Percentiles rank a stretch among this genome's conserved stretches.
Evolutionary conservation across 768 basidiomycete species (phyloP).

Genomic region (Pleurotus tuoliensis): DNA sequence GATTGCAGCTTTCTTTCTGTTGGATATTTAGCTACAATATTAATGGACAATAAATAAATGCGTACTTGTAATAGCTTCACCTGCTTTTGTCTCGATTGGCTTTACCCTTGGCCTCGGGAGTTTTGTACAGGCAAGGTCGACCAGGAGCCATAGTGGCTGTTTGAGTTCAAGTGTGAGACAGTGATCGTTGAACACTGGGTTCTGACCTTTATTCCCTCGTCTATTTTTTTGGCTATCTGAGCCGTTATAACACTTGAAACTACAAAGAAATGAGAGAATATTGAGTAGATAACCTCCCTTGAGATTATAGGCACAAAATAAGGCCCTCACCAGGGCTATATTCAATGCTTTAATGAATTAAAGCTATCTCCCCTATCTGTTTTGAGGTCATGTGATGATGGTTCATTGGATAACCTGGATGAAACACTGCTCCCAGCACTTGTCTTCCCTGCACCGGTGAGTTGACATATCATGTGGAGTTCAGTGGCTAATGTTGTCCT

Average conservation of each 20-base stretch:
- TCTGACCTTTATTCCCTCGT: neutral
- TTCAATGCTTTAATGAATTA: too few relatives aligned
- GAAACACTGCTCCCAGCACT: too few relatives aligned
- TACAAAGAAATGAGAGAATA: neutral
- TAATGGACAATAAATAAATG: neutral
- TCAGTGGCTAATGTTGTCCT: too few relatives aligned
- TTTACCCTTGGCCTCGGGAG: constrained; percentile 1
- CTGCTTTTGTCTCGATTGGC: constrained; percentile 14
- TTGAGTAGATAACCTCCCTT: neutral
- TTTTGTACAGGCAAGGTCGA: constrained; percentile 9
- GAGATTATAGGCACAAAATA: neutral
- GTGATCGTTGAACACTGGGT: neutral
- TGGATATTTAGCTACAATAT: too few relatives aligned
- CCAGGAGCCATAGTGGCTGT: neutral
- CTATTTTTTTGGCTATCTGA: neutral
- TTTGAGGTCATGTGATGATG: neutral
- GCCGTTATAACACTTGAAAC: neutral
- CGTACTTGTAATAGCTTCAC: constrained; percentile 13
- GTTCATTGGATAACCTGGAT: neutral
- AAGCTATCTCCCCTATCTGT: neutral
- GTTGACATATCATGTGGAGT: too few relatives aligned
- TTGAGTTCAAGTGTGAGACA: neutral
- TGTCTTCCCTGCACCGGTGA: too few relatives aligned
- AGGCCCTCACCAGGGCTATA: neutral
- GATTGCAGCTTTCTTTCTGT: too few relatives aligned